A percentile compares a stretch with the other conserved stretches of the same genome.
phyloP scores from a whole-genome alignment of 164 flowering plant genomes.

The Platanus orientalis region DNA sequence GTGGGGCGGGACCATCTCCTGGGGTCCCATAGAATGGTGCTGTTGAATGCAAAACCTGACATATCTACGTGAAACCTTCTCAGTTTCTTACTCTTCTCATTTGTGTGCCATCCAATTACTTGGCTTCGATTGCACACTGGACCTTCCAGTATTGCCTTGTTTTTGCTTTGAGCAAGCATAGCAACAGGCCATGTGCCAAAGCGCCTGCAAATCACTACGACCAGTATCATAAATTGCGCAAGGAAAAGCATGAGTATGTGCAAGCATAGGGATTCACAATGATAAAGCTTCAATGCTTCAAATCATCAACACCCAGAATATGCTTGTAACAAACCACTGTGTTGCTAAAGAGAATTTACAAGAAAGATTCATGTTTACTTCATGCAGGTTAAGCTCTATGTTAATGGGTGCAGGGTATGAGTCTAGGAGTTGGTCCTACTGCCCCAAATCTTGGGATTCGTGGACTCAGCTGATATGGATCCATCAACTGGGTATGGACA shows the following conservation, averaged over 20 bases:
- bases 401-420: too few relatives aligned
- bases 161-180: conserved; percentile 87
- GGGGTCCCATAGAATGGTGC: conserved; percentile 92
- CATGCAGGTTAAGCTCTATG: too few relatives aligned
- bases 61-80: conserved; percentile 95
- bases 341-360: too few relatives aligned
- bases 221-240: not conserved
- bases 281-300: too few relatives aligned
- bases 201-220: conserved; percentile 39
- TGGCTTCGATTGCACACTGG: conserved; percentile 90
- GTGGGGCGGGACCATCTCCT: conserved; percentile 75
- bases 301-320: too few relatives aligned
- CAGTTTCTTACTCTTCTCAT: conserved; percentile 87
- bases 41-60: conserved; percentile 99
- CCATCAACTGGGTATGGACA: too few relatives aligned
- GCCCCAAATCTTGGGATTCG: too few relatives aligned
- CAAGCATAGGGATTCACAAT: not conserved
- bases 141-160: conserved; percentile 84
- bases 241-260: not conserved
- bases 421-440: too few relatives aligned
- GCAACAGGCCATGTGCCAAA: conserved; percentile 99
- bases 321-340: too few relatives aligned
- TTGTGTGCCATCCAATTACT: conserved; percentile 97
- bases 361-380: too few relatives aligned
- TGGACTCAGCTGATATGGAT: too few relatives aligned